Evolutionary conservation across 2,329 filamentous ascomycete genomes (phyloP), one percentile per base, ranked within the genome.

Genomic region (Massarina eburnea): DNA sequence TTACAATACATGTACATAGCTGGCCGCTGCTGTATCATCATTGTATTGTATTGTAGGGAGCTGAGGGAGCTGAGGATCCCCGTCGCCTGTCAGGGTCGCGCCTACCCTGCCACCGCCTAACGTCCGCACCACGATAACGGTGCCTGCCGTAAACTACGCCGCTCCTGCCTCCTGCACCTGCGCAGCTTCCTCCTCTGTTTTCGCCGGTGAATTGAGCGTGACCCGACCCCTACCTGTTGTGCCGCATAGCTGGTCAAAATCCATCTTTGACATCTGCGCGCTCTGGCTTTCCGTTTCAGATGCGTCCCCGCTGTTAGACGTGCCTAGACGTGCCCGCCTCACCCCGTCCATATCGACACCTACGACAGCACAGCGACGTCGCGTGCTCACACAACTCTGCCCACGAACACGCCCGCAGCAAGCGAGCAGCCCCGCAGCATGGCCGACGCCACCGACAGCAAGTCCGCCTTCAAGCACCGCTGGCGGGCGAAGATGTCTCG

Each of bases 401-500:
- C 35, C 34, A 21, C 5, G 17, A 15, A 3, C 34, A 35, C 39
- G 4, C 34, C 33, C 17, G 5, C 36, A 19, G 15, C 24, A 36
- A 3, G 24, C 8, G 27, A 36, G 7, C 27, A 22, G 6, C 27
- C n/a, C 34, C 34, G 3, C 5, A 38, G 3, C 22, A 70, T 68
- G 65, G 62, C 61, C 51, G 66, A 70, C 48, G 57, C 59, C 37
- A 57, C 59, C 39, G 57, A 59, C 37, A 61, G 51, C 48, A 71
- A 67, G 66, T 70, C 73, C 52, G 66, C 67, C 57, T 63, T 62
- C 57, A 70, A 70, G 59, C 54, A 63, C 54, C 71, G 72, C 59
- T 80, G 78, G 78, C 72, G 72, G 52, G 73, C 72, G 45, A 80
- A 80, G 61, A 64, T 79, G 41, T 77, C 78, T 54, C 58, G 60